Percentiles rank a stretch among this genome's conserved stretches.
Evolutionary conservation across 2,329 filamentous ascomycete genomes (phyloP).

Genomic region (Sordariomycetes sp.): DNA sequence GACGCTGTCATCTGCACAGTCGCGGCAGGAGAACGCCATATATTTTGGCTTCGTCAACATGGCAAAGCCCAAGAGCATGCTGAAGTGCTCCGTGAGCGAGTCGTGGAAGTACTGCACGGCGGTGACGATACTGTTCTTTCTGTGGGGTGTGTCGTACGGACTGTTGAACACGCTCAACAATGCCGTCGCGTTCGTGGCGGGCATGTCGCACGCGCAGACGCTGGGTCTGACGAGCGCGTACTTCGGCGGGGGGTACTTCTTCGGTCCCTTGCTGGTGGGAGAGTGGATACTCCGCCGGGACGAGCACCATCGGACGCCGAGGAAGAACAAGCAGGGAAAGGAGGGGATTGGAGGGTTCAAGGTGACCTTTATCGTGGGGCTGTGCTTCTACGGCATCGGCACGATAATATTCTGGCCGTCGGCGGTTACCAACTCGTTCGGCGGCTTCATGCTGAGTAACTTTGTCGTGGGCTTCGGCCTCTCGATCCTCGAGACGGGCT

Average conservation of each 20-base stretch:
- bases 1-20: not conserved
- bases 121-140: slow-evolving; percentile 70
- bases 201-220: slow-evolving; percentile 47
- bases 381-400: slow-evolving; percentile 60
- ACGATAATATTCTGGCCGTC: slow-evolving; percentile 84
- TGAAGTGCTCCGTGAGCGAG: slow-evolving; percentile 47
- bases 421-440: slow-evolving; percentile 59
- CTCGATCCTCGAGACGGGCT: slow-evolving; percentile 65
- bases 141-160: slow-evolving; percentile 88
- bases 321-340: slow-evolving; percentile 19
- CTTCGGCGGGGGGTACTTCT: slow-evolving; percentile 56
- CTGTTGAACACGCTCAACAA: slow-evolving; percentile 71
- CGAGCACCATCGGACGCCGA: slow-evolving; percentile 35
- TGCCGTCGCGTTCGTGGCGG: slow-evolving; percentile 48
- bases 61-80: slow-evolving; percentile 54
- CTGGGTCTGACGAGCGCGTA: slow-evolving; percentile 58
- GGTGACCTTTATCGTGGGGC: slow-evolving; percentile 64
- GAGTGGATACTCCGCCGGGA: slow-evolving; percentile 58
- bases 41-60: slow-evolving; percentile 74
- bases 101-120: slow-evolving; percentile 59
- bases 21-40: slow-evolving; percentile 24
- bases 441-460: slow-evolving; percentile 61
- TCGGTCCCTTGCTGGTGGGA: slow-evolving; percentile 57
- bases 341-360: slow-evolving; percentile 55
- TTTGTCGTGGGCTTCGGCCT: slow-evolving; percentile 69